These are phyloP conservation scores for Penicillium psychrofluorescens DNA, from an alignment of 495 filamentous ascomycete genomes.

Conservation along the genomic window DNA sequence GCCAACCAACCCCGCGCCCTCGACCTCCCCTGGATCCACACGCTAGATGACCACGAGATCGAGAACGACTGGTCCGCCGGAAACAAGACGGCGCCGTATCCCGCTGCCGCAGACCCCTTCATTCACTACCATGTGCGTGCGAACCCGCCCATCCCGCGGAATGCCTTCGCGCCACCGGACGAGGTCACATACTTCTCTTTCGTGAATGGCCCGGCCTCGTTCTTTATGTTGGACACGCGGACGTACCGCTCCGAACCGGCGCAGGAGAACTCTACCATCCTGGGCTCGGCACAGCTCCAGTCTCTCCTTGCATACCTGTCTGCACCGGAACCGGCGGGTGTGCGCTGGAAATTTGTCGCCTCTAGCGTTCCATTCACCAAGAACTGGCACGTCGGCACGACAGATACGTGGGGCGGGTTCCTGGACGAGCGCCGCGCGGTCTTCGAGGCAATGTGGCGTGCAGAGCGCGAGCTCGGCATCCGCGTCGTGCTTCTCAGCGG, in stretches of 20 bases:
- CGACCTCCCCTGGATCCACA: constrained; percentile 90
- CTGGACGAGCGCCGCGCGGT: constrained; percentile 68
- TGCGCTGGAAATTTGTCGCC: constrained; percentile 88
- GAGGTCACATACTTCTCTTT: constrained; percentile 79
- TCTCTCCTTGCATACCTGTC: constrained; percentile 73
- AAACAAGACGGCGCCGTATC: constrained; percentile 65
- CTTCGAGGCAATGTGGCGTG: constrained; percentile 87
- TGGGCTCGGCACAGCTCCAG: constrained; percentile 68
- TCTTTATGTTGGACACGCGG: constrained; percentile 92
- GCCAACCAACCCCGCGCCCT: constrained; percentile 16
- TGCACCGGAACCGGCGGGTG: constrained; percentile 59
- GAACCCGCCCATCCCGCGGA: constrained; percentile 64
- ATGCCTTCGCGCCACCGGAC: constrained; percentile 28
- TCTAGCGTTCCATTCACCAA: constrained; percentile 91
- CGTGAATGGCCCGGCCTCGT: constrained; percentile 78
- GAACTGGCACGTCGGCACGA: constrained; percentile 80
- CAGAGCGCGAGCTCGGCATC: constrained; percentile 54
- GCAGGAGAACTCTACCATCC: constrained; percentile 69
- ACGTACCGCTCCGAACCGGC: constrained; percentile 67
- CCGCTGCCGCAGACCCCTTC: constrained; percentile 77
- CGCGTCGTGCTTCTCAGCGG: constrained; percentile 83
- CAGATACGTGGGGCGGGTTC: constrained; percentile 92
- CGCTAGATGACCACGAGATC: constrained; percentile 94
- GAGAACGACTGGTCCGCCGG: constrained; percentile 76
- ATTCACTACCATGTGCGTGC: constrained; percentile 73